Conservation (phyloP, 305 asterid genomes). For the Stenogyne calaminthoides region DNA sequence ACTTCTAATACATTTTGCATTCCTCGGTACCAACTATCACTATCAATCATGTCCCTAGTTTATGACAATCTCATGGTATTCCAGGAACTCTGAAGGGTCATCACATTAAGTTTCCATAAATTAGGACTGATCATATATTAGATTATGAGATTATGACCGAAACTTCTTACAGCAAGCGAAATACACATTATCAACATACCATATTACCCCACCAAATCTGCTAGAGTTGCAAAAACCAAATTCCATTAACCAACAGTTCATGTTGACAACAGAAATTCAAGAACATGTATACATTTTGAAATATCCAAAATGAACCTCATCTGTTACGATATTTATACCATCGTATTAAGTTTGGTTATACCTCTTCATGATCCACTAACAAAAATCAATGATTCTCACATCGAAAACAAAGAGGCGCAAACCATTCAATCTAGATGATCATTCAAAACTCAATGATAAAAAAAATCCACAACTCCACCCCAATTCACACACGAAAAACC, state of each 20-base stretch:
- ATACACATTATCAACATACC: not conserved
- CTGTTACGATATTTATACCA: not conserved
- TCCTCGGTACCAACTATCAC: not conserved
- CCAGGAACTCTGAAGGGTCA: not conserved
- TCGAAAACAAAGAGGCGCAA: not conserved
- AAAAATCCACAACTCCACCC: not conserved
- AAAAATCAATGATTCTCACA: not conserved
- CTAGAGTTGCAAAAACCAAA: not conserved
- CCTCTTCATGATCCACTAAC: not conserved
- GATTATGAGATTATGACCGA: not conserved
- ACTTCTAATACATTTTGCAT: not conserved
- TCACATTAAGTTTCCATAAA: not conserved
- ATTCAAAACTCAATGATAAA: conserved; percentile 2
- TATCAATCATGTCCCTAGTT: not conserved
- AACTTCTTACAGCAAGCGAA: not conserved
- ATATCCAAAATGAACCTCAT: not conserved
- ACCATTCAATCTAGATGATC: conserved; percentile 11
- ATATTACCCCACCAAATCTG: not conserved
- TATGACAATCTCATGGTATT: conserved; percentile 7
- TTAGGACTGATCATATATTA: not conserved
- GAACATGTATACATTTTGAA: not conserved
- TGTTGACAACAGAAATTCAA: not conserved
- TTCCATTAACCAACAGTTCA: not conserved
- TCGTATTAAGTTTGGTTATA: not conserved
- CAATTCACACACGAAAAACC: not conserved